A percentile compares a stretch with the other conserved stretches of the same genome.
phyloP scores from a whole-genome alignment of 805 yeast species.

The Gaillardinia entomophila region DNA sequence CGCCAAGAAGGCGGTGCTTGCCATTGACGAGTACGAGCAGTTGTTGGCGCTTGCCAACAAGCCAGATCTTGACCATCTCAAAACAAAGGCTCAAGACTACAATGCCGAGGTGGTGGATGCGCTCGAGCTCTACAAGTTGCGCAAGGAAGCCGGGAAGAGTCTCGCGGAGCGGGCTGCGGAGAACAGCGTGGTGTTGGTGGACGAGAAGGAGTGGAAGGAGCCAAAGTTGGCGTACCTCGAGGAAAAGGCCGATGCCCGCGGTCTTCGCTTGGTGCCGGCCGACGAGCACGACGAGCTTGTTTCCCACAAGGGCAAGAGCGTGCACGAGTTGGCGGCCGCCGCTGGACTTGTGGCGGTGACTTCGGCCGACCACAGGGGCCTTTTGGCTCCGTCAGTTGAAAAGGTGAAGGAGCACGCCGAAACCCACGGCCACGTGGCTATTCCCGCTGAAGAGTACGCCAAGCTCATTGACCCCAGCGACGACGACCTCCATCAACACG shows the following conservation, averaged over 20 bases:
- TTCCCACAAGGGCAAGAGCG: slow-evolving; percentile 1
- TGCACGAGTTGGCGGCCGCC: slow-evolving; percentile 1
- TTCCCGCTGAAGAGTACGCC: no score
- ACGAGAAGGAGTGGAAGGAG: slow-evolving; percentile 1
- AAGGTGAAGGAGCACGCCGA: slow-evolving; percentile 1
- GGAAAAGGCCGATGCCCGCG: slow-evolving; percentile 16
- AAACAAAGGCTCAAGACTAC: slow-evolving; percentile 1
- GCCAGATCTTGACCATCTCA: slow-evolving; percentile 16
- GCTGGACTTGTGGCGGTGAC: neutral
- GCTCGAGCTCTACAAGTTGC: neutral
- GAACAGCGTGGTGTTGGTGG: neutral
- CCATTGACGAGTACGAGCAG: slow-evolving; percentile 12
- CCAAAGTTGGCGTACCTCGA: slow-evolving; percentile 12
- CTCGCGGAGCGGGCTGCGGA: neutral
- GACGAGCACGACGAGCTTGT: slow-evolving; percentile 5
- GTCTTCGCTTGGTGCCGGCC: slow-evolving; percentile 14
- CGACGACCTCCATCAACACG: neutral
- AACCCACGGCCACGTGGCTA: slow-evolving; percentile 1
- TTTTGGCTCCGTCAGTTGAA: slow-evolving; percentile 8
- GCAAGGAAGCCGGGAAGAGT: neutral
- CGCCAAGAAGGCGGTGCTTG: slow-evolving; percentile 2
- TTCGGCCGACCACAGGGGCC: no score
- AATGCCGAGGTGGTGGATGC: neutral
- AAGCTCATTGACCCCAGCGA: neutral
- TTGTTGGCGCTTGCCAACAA: slow-evolving; percentile 12